These are phyloP conservation scores for Didymella segeticola DNA, from an alignment of 2,329 filamentous ascomycete genomes.

Conservation along the genomic window DNA sequence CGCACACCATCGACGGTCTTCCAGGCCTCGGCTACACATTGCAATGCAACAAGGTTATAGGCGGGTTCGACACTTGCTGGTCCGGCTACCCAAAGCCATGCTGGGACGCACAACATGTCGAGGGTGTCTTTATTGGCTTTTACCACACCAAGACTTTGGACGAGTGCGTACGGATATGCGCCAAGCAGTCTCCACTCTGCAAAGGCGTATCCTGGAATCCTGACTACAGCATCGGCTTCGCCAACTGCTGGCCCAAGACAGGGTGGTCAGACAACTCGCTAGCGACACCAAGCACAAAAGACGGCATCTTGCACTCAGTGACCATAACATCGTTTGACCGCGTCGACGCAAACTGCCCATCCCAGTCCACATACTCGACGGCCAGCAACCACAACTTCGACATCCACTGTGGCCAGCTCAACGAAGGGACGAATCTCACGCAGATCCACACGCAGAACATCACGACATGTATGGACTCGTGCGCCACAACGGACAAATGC, in stretches of 20 bases:
- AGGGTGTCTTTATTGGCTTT: slow-evolving; percentile 28
- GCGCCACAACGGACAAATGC: slow-evolving; percentile 33
- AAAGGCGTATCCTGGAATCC: slow-evolving; percentile 40
- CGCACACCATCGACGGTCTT: slow-evolving; percentile 29
- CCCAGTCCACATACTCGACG: slow-evolving; percentile 20
- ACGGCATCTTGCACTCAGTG: slow-evolving; percentile 34
- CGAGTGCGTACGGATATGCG: slow-evolving; percentile 38
- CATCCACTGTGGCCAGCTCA: slow-evolving; percentile 39
- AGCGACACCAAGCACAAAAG: slow-evolving; percentile 4
- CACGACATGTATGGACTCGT: slow-evolving; percentile 40
- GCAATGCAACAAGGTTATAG: slow-evolving; percentile 38
- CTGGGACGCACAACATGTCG: slow-evolving; percentile 8
- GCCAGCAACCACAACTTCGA: slow-evolving; percentile 32
- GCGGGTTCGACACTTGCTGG: slow-evolving; percentile 28
- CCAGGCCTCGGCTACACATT: slow-evolving; percentile 37
- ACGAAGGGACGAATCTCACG: slow-evolving; percentile 40
- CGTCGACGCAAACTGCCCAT: slow-evolving; percentile 31
- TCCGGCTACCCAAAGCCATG: slow-evolving; percentile 29
- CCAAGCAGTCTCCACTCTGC: slow-evolving; percentile 39
- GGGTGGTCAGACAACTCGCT: slow-evolving; percentile 21
- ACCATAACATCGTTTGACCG: slow-evolving; percentile 33
- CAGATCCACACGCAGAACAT: slow-evolving; percentile 36
- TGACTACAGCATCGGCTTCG: slow-evolving; percentile 35
- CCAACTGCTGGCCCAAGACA: slow-evolving; percentile 44
- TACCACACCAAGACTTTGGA: slow-evolving; percentile 37